These are phyloP conservation scores for Fusarium chuoi DNA, from an alignment of 2,329 filamentous ascomycete species.

Conservation along the genomic window DNA sequence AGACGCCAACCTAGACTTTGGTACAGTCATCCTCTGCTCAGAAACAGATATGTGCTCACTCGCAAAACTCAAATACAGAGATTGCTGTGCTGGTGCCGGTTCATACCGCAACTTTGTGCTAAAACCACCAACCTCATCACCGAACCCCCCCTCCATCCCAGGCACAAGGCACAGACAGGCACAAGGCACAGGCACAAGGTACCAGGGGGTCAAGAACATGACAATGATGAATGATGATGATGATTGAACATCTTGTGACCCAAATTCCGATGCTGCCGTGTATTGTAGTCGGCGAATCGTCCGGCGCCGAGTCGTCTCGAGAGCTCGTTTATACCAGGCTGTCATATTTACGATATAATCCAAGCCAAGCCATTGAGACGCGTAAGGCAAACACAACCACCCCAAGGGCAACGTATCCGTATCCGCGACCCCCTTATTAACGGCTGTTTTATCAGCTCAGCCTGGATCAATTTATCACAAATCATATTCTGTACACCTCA, in stretches of 20 bases:
- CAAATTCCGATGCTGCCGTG: conserved; percentile 9
- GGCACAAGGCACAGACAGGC: conserved; percentile 15
- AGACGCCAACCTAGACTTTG: conserved; percentile 25
- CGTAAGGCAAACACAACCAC: conserved; percentile 15
- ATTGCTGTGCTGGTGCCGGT: conserved; percentile 14
- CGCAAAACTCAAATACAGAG: not conserved
- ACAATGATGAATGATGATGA: conserved; percentile 13
- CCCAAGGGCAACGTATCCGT: conserved; percentile 27
- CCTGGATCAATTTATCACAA: conserved; percentile 1
- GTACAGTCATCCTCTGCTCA: conserved; percentile 12
- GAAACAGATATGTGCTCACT: not conserved
- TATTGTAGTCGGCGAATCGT: not conserved
- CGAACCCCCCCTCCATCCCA: conserved; percentile 23
- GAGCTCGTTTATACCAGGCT: not conserved
- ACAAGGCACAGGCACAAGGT: conserved; percentile 12
- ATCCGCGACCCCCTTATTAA: conserved; percentile 20
- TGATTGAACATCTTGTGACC: conserved; percentile 8
- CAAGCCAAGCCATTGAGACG: conserved; percentile 21
- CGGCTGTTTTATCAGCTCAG: conserved; percentile 13
- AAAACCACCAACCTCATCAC: not conserved
- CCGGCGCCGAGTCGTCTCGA: not conserved
- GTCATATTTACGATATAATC: not conserved
- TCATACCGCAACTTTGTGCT: conserved; percentile 30
- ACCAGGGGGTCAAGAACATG: conserved; percentile 30
- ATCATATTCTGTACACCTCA: conserved; percentile 1